A percentile compares a stretch with the other conserved stretches of the same genome.
These are phyloP conservation scores for Melaleuca alternifolia DNA, from an alignment of 345 rosid species.

Conservation along the genomic window DNA sequence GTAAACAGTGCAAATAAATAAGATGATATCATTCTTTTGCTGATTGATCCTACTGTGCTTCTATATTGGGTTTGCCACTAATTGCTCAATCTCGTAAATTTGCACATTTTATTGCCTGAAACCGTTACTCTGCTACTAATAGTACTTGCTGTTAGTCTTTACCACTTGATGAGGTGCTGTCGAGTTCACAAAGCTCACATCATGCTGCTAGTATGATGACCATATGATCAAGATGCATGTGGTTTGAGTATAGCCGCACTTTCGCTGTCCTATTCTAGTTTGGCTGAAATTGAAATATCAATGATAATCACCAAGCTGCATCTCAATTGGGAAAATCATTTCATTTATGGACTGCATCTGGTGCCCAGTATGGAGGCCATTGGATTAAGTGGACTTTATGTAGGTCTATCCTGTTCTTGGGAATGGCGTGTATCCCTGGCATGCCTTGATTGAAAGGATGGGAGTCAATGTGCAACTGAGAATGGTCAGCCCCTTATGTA, in stretches of 20 bases:
- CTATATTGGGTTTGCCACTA: not conserved
- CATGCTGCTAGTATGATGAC: not conserved
- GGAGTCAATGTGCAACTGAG: not conserved
- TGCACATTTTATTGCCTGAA: not conserved
- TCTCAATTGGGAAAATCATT: not conserved
- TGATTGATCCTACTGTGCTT: not conserved
- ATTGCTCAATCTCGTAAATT: not conserved
- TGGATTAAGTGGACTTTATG: not conserved
- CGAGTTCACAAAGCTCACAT: not conserved
- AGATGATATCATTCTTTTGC: not conserved
- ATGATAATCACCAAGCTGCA: not conserved
- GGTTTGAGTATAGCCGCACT: not conserved
- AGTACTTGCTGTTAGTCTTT: not conserved
- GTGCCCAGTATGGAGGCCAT: not conserved
- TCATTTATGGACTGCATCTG: not conserved
- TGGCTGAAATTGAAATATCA: not conserved
- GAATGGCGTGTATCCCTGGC: not conserved
- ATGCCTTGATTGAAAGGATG: not conserved
- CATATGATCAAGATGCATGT: not conserved
- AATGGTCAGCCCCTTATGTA: not conserved
- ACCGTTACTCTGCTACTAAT: not conserved
- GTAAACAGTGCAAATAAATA: conserved; percentile 71
- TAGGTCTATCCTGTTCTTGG: not conserved
- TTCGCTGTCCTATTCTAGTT: not conserved
- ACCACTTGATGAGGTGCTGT: not conserved